Evolutionary conservation across 805 yeast genomes (phyloP).

Genomic region (Saccharomycopsis olivae): DNA sequence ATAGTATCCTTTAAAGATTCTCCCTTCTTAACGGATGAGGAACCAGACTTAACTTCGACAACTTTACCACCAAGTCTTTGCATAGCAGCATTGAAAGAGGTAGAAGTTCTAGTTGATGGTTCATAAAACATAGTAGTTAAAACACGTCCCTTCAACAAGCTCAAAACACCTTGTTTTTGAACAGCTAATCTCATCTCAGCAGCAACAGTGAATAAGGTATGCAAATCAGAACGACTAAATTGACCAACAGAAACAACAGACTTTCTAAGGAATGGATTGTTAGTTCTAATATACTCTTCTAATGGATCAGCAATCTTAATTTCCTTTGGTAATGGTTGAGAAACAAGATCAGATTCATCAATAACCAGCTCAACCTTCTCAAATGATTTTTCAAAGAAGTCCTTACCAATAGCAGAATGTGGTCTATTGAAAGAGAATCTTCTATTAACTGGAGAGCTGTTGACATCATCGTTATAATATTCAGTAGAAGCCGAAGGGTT

Average conservation of each 20-base stretch:
- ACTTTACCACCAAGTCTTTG: constrained; percentile 98
- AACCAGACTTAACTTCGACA: constrained; percentile 70
- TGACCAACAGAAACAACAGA: constrained; percentile 84
- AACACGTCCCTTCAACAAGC: constrained; percentile 80
- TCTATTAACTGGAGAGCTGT: constrained; percentile 10
- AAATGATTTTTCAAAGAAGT: constrained; percentile 21
- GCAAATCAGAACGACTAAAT: constrained; percentile 80
- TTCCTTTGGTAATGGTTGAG: constrained; percentile 63
- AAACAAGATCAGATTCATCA: constrained; percentile 62
- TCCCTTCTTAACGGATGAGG: constrained; percentile 96
- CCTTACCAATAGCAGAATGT: constrained; percentile 1
- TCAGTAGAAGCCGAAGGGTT: constrained; percentile 5
- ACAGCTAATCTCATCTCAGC: constrained; percentile 96
- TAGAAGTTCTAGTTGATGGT: constrained; percentile 94
- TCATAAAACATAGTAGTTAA: constrained; percentile 94
- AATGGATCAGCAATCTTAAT: constrained; percentile 73
- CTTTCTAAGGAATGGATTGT: constrained; percentile 85
- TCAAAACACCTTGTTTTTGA: constrained; percentile 91
- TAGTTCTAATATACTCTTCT: constrained; percentile 60
- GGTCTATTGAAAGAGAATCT: constrained; percentile 14
- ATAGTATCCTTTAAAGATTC: constrained; percentile 96
- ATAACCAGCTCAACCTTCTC: constrained; percentile 36
- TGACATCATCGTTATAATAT: constrained; percentile 19
- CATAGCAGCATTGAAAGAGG: constrained; percentile 99
- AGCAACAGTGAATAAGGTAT: constrained; percentile 89